A percentile compares a stretch with the other conserved stretches of the same genome.
phyloP scores from a whole-genome alignment of 2,329 filamentous ascomycete species.

The Xylariaceae sp. region DNA sequence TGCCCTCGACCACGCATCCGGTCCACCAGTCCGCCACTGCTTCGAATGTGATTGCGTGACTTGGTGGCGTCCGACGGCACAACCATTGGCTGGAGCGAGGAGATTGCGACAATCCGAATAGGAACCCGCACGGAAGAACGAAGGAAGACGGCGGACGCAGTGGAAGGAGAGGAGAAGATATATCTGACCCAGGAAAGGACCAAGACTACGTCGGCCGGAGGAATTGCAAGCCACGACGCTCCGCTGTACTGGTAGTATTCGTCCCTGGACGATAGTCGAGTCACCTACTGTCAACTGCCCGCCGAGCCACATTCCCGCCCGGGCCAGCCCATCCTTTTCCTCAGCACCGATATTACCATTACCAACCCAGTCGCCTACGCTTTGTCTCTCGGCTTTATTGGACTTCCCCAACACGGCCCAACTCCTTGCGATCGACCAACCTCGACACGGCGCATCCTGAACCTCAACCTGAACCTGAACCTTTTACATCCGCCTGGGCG shows the following conservation, averaged over 20 bases:
- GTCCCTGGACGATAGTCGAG: neutral
- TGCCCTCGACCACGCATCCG: neutral
- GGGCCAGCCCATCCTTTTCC: neutral
- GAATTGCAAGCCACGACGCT: neutral
- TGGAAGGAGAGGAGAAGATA: neutral
- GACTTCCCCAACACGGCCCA: slow-evolving; percentile 21
- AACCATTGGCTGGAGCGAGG: slow-evolving; percentile 7
- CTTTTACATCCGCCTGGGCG: neutral
- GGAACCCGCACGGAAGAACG: neutral
- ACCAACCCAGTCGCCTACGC: slow-evolving; percentile 1
- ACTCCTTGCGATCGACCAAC: slow-evolving; percentile 9
- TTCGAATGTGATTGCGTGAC: slow-evolving; percentile 12
- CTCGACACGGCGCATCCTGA: neutral
- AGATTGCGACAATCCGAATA: slow-evolving; percentile 9
- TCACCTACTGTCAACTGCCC: neutral
- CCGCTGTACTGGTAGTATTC: neutral
- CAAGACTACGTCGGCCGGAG: neutral
- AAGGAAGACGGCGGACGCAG: neutral
- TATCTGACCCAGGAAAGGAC: neutral
- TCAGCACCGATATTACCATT: neutral
- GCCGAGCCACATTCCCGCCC: neutral
- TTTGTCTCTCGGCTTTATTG: slow-evolving; percentile 10
- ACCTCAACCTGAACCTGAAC: too few relatives aligned
- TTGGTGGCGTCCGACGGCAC: slow-evolving; percentile 8
- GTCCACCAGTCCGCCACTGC: slow-evolving; percentile 3